These are phyloP conservation scores for Balansia obtecta DNA, from an alignment of 2,329 filamentous ascomycete species.

Conservation along the genomic window DNA sequence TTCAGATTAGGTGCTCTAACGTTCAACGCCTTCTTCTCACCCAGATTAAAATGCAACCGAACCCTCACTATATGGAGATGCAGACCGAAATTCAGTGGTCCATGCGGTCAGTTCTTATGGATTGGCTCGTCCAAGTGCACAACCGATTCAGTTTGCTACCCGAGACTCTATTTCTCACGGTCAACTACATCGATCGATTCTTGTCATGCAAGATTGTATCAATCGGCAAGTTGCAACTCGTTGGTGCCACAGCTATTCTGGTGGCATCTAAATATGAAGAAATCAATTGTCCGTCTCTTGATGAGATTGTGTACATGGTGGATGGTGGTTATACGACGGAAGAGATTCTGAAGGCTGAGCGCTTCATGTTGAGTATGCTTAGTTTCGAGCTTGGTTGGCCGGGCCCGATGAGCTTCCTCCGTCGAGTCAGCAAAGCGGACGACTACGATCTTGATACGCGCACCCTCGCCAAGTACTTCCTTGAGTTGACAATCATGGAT, in stretches of 20 bases:
- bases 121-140: conserved; percentile 96
- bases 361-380: conserved; percentile 96
- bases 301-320: conserved; percentile 97
- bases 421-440: conserved; percentile 95
- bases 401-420: conserved; percentile 97
- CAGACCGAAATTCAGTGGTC: conserved; percentile 99
- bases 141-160: conserved; percentile 81
- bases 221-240: conserved; percentile 85
- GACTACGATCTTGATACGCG: conserved; percentile 94
- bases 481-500: conserved; percentile 95
- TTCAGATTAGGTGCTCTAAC: neutral
- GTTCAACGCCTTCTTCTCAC: conserved; percentile 11
- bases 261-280: conserved; percentile 97
- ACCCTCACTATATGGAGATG: conserved; percentile 89
- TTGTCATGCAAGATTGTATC: conserved; percentile 91
- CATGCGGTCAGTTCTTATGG: conserved; percentile 94
- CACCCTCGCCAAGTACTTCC: conserved; percentile 93
- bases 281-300: conserved; percentile 90
- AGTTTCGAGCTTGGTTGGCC: conserved; percentile 94
- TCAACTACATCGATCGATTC: conserved; percentile 97
- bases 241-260: conserved; percentile 90
- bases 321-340: conserved; percentile 80
- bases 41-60: conserved; percentile 69
- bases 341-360: conserved; percentile 92
- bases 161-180: conserved; percentile 86